Percentiles rank a stretch among this genome's conserved stretches.
Evolutionary conservation across 768 basidiomycete species (phyloP).

Genomic region (Lactarius pseudohatsudake): DNA sequence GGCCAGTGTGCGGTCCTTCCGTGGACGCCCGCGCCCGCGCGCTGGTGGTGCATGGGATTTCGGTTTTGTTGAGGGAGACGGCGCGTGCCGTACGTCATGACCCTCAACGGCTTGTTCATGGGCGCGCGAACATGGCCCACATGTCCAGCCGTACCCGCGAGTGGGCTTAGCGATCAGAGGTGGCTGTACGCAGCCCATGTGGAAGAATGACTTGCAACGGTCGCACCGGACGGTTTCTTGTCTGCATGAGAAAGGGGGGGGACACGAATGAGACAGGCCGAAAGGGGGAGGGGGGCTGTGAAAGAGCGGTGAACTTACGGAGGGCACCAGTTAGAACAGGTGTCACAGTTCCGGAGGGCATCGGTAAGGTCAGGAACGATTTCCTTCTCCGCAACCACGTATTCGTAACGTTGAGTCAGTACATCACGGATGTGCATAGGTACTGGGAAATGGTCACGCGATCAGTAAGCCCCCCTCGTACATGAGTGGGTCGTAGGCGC

Average conservation of each 20-base stretch:
- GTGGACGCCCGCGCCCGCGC: slow-evolving; percentile 70
- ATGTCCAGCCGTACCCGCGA: slow-evolving; percentile 96
- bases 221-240: slow-evolving; percentile 87
- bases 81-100: slow-evolving; percentile 59
- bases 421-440: slow-evolving; percentile 78
- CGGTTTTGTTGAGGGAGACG: slow-evolving; percentile 49
- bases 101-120: slow-evolving; percentile 86
- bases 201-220: slow-evolving; percentile 90
- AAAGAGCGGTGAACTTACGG: slow-evolving; percentile 49
- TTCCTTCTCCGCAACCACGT: slow-evolving; percentile 93
- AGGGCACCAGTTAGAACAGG: slow-evolving; percentile 87
- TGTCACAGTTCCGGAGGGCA: slow-evolving; percentile 76
- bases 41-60: slow-evolving; percentile 74
- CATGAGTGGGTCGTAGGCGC: slow-evolving; percentile 15
- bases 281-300: slow-evolving; percentile 17
- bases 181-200: slow-evolving; percentile 92
- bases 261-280: slow-evolving; percentile 19
- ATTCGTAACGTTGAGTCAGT: slow-evolving; percentile 84
- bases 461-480: slow-evolving; percentile 12
- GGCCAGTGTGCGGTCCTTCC: slow-evolving; percentile 70
- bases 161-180: slow-evolving; percentile 90
- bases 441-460: slow-evolving; percentile 42
- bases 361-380: slow-evolving; percentile 90
- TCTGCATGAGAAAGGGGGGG: slow-evolving; percentile 41
- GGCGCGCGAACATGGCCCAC: slow-evolving; percentile 84